Base-by-base conservation (phyloP, 2,329 filamentous ascomycete genomes). In the Colletotrichum sp. region DNA sequence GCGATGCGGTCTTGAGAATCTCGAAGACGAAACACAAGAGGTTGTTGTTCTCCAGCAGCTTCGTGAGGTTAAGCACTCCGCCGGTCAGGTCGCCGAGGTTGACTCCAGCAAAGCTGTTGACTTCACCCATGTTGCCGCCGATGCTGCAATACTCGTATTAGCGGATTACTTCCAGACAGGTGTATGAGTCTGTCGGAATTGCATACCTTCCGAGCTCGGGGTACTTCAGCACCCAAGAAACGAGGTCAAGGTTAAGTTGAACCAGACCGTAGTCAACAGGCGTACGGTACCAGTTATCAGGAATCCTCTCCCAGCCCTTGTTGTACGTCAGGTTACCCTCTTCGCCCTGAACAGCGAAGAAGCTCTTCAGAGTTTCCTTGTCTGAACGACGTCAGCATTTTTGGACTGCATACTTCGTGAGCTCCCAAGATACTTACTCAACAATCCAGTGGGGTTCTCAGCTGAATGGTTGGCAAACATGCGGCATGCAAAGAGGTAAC, bases 51-150 rank as follows among this genome's bases (percentile, higher is more conserved):
- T 90, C 75, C 1, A 86, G 78, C 1, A 90, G 80, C 14, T 81
- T 86, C 18, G 81, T 74, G 7, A 81, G 77, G 77, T 88, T 89
- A 76, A 86, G 85, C 1, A 89, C 80, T 48, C 87, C 87, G 24
- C 86, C 84, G 6, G 87, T 87, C 16, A 89, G 39, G 71, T 89
- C 81, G 3, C 77, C 73, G 3, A 88, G 39, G 76, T 87, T 81
- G 69, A 91, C 78, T 7, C 88, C 88, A 6, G 86, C 83, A 78
- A 90, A 91, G 26, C 85, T 87, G 81, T 91, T 88, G 26, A 88
- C 84, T 4, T 83, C 84, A 21, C 89, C 88, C 7, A 86, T 85
- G 77, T 91, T 91, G 12, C 90, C 90, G 12, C 90, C 90, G 18
- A 91, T 85, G 75, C 83, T 86, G 28, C 3, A 14, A 3, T 12